Percentiles rank a stretch among this genome's conserved stretches.
These are phyloP conservation scores for Hortiboletus campestris DNA, from an alignment of 768 basidiomycete genomes.

Conservation along the genomic window DNA sequence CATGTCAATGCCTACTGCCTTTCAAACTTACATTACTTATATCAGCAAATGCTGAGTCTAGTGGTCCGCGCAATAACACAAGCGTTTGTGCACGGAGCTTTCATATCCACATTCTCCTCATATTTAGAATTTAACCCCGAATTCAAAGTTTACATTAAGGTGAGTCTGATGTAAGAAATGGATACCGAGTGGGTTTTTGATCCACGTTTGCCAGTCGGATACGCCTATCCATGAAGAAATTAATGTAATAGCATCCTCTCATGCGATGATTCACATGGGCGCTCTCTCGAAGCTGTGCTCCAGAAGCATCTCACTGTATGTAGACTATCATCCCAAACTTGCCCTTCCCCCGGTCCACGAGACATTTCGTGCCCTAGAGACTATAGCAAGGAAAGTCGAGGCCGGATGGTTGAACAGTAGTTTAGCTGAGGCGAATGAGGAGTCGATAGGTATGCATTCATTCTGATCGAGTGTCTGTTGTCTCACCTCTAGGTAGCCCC, in stretches of 20 bases:
- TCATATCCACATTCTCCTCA: constrained; percentile 45
- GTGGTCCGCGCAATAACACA: constrained; percentile 47
- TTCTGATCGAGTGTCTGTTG: constrained; percentile 12
- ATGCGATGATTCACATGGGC: constrained; percentile 37
- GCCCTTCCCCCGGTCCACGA: constrained; percentile 28
- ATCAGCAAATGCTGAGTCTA: constrained; percentile 30
- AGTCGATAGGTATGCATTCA: constrained; percentile 34
- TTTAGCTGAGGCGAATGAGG: constrained; percentile 25
- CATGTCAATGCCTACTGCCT: constrained; percentile 18
- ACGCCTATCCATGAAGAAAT: constrained; percentile 38
- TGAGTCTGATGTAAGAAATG: neutral
- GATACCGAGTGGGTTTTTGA: neutral
- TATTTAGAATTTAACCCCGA: constrained; percentile 26
- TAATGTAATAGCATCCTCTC: constrained; percentile 33
- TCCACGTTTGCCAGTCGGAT: constrained; percentile 21
- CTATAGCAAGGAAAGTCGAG: constrained; percentile 44
- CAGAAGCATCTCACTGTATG: constrained; percentile 33
- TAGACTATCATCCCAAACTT: constrained; percentile 33
- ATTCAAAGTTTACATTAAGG: constrained; percentile 20
- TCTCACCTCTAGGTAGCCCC: constrained; percentile 34
- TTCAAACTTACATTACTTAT: neutral
- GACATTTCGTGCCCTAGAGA: constrained; percentile 29
- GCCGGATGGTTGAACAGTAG: constrained; percentile 46
- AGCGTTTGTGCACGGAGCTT: constrained; percentile 57
- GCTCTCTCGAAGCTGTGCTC: constrained; percentile 41